Evolutionary conservation across 2,329 filamentous ascomycete species (phyloP).

Genomic region (Fusarium chuoi): DNA sequence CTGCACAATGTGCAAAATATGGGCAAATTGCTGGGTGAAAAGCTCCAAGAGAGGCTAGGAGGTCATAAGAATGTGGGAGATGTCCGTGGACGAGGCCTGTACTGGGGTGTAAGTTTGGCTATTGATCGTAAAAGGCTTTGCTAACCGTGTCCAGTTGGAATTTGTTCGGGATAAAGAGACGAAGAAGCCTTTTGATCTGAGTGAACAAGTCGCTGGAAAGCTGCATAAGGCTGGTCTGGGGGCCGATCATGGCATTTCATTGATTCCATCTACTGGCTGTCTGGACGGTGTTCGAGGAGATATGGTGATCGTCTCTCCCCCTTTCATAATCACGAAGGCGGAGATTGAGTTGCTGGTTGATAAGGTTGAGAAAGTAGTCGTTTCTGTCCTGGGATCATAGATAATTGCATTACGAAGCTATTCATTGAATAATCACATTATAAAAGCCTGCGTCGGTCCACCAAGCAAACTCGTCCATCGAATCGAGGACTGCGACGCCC

Average conservation of each 20-base stretch:
- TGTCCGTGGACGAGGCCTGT: conserved; percentile 33
- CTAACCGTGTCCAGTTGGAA: conserved; percentile 19
- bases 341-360: conserved; percentile 7
- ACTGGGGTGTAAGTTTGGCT: conserved; percentile 31
- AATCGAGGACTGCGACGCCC: conserved; percentile 37
- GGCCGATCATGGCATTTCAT: neutral
- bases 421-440: conserved; percentile 23
- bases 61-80: conserved; percentile 32
- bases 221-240: conserved; percentile 12
- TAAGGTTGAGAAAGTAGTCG: conserved; percentile 11
- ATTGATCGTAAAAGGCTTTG: rapidly evolving
- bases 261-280: conserved; percentile 19
- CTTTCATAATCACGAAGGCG: conserved; percentile 17
- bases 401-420: no score
- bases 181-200: conserved; percentile 1
- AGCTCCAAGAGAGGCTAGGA: conserved; percentile 9
- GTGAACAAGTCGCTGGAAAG: conserved; percentile 12
- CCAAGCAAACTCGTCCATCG: conserved; percentile 38
- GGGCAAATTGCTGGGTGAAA: neutral
- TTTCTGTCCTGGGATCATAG: conserved; percentile 9
- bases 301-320: conserved; percentile 27
- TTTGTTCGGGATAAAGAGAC: conserved; percentile 22
- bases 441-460: conserved; percentile 37
- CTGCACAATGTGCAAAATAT: conserved; percentile 15
- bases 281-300: conserved; percentile 19